Evolutionary conservation across 208 protist genomes (phyloP), one percentile per base, ranked within the genome.

Genomic region (Phytomonas sp.): DNA sequence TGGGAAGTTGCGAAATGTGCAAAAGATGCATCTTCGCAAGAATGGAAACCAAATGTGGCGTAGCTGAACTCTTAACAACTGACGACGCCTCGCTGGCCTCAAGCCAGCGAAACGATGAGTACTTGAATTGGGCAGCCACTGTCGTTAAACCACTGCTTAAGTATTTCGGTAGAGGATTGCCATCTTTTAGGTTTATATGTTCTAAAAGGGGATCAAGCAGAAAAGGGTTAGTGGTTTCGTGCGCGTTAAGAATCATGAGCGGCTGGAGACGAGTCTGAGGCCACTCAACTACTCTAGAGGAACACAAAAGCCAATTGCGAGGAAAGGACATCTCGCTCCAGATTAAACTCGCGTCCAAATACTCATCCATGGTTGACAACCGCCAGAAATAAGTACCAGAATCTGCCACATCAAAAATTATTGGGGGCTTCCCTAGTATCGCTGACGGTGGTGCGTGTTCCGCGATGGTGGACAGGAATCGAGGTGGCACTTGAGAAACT

Each of bases 171-270:
- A 92, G 70, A 0, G 79, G 34, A 0, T 33, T 45, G 2, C 73
- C 71, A 8, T 76, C 77, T 31, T 80, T 26, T n/a, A 87, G 61
- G 45, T 84, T 52, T 60, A 52, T 73, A 72, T 94, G 89, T 16
- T 49, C 40, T 30, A 94, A 79, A 8, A 72, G 30, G 29, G 71
- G 29, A 63, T 94, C 89, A 33, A 92, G 36, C 8, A 80, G 62
- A 69, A 90, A 94, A 1, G 89, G 85, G 60, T 94, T 94, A n/a
- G 65, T 84, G n/a, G 83, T 91, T 60, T 94, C 80, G 68, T 94
- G 89, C 7, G 80, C 80, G 67, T 92, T 94, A 40, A 87, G 72
- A 60, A 94, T 32, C 30, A 52, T 60, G 19, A 86, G 69, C 59
- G 78, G 69, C 2, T 61, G 59, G 29, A 23, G 16, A 31, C 42